Evolutionary conservation across 768 basidiomycete genomes (phyloP).

Genomic region (Russula olivacea): DNA sequence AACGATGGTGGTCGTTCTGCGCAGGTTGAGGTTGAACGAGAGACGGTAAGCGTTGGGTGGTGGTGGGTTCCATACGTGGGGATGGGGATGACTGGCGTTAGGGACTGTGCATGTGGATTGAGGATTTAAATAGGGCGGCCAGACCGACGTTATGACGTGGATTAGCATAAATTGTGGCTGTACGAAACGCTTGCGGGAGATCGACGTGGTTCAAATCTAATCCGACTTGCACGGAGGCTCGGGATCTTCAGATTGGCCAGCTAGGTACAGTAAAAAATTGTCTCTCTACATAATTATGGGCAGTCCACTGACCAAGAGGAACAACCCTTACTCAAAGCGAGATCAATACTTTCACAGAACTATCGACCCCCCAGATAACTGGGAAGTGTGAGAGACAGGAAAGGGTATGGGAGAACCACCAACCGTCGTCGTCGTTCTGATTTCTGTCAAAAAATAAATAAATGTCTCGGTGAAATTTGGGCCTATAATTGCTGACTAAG

Average conservation of each 20-base stretch:
- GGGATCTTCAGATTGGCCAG: not conserved
- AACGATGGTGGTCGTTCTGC: slow-evolving; percentile 8
- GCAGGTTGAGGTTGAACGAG: slow-evolving; percentile 3
- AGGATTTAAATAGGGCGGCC: slow-evolving; percentile 4
- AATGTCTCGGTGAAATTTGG: not conserved
- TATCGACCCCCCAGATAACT: slow-evolving; percentile 31
- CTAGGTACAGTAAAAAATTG: slow-evolving; percentile 29
- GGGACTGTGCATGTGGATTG: not conserved
- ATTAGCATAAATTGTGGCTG: not conserved
- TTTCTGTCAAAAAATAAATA: not conserved
- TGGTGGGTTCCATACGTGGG: slow-evolving; percentile 3
- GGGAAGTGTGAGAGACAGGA: slow-evolving; percentile 68
- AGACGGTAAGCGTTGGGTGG: not conserved
- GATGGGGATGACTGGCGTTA: not conserved
- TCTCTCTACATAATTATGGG: slow-evolving; percentile 81
- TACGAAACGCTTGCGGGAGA: not conserved
- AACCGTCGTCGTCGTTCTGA: slow-evolving; percentile 83
- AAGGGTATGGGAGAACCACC: slow-evolving; percentile 33
- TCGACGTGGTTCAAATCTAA: not conserved
- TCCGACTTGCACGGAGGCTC: not conserved
- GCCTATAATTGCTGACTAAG: slow-evolving; percentile 39
- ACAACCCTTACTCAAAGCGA: slow-evolving; percentile 28
- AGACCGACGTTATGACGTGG: not conserved
- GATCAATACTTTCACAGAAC: slow-evolving; percentile 56
- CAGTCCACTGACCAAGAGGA: slow-evolving; percentile 40